These are phyloP conservation scores for Eimeria brunetti DNA, from an alignment of 169 alveolate species.

Conservation along the genomic window DNA sequence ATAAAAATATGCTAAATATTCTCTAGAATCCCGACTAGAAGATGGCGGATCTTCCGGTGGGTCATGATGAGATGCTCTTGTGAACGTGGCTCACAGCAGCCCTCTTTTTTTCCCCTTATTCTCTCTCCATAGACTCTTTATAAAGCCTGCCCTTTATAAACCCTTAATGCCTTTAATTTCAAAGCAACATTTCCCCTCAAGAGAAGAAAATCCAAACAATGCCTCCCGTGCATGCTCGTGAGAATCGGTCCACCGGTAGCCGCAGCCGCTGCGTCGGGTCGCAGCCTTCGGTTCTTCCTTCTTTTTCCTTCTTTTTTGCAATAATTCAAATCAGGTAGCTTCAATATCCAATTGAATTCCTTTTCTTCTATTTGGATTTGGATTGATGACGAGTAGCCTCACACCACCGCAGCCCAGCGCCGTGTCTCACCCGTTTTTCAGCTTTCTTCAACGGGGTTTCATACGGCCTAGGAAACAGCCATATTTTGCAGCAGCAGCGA, in stretches of 20 bases:
- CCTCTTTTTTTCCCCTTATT: neutral
- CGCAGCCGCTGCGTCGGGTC: constrained; percentile 9
- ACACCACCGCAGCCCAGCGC: constrained; percentile 8
- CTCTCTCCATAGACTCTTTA: neutral
- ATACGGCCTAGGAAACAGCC: neutral
- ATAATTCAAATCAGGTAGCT: neutral
- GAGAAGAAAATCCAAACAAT: neutral
- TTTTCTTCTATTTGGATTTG: neutral
- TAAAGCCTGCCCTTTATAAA: neutral
- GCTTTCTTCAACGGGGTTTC: neutral
- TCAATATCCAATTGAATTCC: neutral
- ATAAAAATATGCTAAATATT: neutral
- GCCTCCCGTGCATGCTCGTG: constrained; percentile 11
- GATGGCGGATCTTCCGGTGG: constrained; percentile 11
- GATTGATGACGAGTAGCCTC: neutral
- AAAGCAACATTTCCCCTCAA: neutral
- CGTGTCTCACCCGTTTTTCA: neutral
- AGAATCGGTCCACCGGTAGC: constrained; percentile 39
- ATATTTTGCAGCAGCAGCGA: neutral
- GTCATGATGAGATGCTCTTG: constrained; percentile 17
- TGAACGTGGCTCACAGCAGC: constrained; percentile 15
- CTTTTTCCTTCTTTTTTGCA: neutral
- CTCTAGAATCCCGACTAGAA: neutral
- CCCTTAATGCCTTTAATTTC: neutral
- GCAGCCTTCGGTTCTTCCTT: neutral